phyloP scores from a whole-genome alignment of 1,139 yeast genomes.

The Taphrina communis region DNA sequence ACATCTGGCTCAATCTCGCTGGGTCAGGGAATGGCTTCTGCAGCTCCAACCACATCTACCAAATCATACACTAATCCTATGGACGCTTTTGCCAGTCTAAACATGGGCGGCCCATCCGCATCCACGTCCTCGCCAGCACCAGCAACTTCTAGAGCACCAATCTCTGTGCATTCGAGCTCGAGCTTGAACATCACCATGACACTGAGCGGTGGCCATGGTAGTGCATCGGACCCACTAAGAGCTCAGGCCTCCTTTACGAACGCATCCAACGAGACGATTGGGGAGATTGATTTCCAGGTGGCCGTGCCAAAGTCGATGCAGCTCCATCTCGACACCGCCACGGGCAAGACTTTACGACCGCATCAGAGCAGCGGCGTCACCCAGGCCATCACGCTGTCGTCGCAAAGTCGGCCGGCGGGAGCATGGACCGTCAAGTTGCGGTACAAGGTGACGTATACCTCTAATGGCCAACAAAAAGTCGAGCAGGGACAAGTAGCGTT shows the following conservation, averaged over 20 bases:
- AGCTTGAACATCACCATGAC: conserved; percentile 16
- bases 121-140: neutral
- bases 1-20: conserved; percentile 35
- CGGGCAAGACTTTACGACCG: conserved; percentile 62
- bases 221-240: conserved; percentile 37
- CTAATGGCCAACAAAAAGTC: conserved; percentile 53
- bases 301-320: conserved; percentile 82
- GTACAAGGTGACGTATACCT: conserved; percentile 72
- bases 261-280: conserved; percentile 54
- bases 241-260: conserved; percentile 52
- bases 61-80: conserved; percentile 15
- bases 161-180: conserved; percentile 13
- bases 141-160: conserved; percentile 3
- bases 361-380: conserved; percentile 62
- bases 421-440: conserved; percentile 64
- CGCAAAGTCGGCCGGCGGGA: conserved; percentile 57
- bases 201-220: conserved; percentile 20
- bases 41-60: conserved; percentile 2
- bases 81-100: conserved; percentile 35
- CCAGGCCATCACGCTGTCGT: conserved; percentile 62
- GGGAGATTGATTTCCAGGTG: conserved; percentile 67
- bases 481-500: conserved; percentile 37
- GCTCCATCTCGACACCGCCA: conserved; percentile 71
- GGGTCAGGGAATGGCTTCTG: conserved; percentile 14
- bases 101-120: conserved; percentile 7